Base-by-base conservation (phyloP, 2,329 filamentous ascomycete genomes). In the Xylariaceae sp. region DNA sequence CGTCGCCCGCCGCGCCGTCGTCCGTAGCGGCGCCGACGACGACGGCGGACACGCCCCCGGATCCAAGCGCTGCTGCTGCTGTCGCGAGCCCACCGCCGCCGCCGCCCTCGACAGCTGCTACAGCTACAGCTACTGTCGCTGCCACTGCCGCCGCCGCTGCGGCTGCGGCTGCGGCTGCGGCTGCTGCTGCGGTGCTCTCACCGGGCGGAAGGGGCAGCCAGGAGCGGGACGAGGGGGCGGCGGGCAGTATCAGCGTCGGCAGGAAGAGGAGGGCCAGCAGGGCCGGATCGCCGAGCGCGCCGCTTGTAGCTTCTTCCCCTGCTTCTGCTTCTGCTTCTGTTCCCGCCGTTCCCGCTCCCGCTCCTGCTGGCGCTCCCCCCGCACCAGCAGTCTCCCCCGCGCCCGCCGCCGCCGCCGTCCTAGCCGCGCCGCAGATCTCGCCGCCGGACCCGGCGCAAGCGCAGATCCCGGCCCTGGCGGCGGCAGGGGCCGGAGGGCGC, bases 401-500 rank as follows among this genome's bases (percentile, higher is more conserved):
- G 9, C 19, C 33, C 14, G 30, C 30, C 4, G 28, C 37, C 14
- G 42, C 32, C 2, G 38, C 47, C 8, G 51, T 54, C 3, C 41
- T 54, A 11, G 51, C 40, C 12, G 49, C 52, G 14, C 52, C 53
- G 5, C 46, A 42, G 29, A 50, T 51, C 27, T 50, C 46, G 13
- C 49, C 49, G 8, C 44, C 38, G 31, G 44, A 45, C 32, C 40
- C 50, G n/a, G 36, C 41, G 11, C 44, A 45, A 23, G 47, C 45
- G 7, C 51, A 47, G 29, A 46, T 53, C 16, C 47, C 50, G 2
- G 43, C 40, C 3, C 42, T 44, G 19, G 29, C 32, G 9, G 34
- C 28, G 7, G 31, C 31, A 3, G 39, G 32, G 8, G 28, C 29
- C 21, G 8, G 8, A 8, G 21, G 14, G 32, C 33, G 14, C 17